phyloP scores from a whole-genome alignment of 352 stramenopile genomes.

The Globisporangium takayamanum region DNA sequence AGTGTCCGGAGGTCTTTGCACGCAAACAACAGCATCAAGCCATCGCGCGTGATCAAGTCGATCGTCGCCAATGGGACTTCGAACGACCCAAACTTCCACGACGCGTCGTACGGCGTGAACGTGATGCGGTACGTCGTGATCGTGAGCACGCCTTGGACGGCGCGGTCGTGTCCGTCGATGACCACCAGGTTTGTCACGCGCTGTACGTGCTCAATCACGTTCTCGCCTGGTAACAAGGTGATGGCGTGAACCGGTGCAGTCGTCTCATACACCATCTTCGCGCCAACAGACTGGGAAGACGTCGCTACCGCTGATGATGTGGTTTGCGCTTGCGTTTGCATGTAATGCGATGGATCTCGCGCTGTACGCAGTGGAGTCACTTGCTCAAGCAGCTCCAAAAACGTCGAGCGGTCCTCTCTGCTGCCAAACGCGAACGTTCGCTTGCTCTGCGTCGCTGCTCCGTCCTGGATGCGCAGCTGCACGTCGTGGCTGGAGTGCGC shows the following conservation, averaged over 20 bases:
- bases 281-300: neutral
- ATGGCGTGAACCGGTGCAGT: neutral
- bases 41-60: slow-evolving; percentile 69
- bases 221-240: slow-evolving; percentile 42
- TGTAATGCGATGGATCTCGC: too few relatives aligned
- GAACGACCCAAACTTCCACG: slow-evolving; percentile 82
- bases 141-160: slow-evolving; percentile 78
- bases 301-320: too few relatives aligned
- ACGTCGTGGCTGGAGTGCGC: slow-evolving; percentile 71
- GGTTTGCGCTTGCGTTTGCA: too few relatives aligned
- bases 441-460: slow-evolving; percentile 65
- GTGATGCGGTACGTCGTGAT: slow-evolving; percentile 82
- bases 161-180: slow-evolving; percentile 73
- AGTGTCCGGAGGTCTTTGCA: slow-evolving; percentile 80
- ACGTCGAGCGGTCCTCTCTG: slow-evolving; percentile 74
- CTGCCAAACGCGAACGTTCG: slow-evolving; percentile 79
- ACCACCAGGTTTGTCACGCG: slow-evolving; percentile 82
- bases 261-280: neutral
- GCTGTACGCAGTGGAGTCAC: too few relatives aligned
- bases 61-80: slow-evolving; percentile 75
- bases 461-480: slow-evolving; percentile 84
- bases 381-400: slow-evolving; percentile 14
- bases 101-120: slow-evolving; percentile 81
- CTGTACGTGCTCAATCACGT: slow-evolving; percentile 74
- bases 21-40: slow-evolving; percentile 72